Conservation (phyloP, 2,329 filamentous ascomycete genomes). For the Fusarium sp. region DNA sequence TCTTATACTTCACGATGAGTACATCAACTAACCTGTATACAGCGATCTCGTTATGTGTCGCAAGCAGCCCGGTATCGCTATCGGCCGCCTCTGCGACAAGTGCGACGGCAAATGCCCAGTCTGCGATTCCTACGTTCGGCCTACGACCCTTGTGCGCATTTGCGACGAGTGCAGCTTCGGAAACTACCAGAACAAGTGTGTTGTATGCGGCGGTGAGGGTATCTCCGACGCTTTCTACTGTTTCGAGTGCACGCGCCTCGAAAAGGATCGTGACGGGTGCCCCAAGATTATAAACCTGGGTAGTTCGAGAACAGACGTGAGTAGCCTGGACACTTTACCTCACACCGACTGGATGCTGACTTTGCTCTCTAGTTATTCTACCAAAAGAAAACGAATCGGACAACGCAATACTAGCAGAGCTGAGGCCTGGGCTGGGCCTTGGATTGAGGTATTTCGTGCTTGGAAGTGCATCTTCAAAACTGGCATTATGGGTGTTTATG, state of each 20-base stretch:
- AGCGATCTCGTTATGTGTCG: constrained; percentile 99
- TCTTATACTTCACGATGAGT: not conserved
- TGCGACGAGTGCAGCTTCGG: constrained; percentile 99
- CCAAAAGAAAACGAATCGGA: constrained; percentile 75
- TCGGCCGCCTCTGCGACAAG: constrained; percentile 99
- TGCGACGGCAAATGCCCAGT: constrained; percentile 99
- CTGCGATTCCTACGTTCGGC: constrained; percentile 98
- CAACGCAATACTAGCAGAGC: constrained; percentile 64
- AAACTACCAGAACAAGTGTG: constrained; percentile 99
- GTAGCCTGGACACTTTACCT: constrained; percentile 44
- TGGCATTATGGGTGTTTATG: constrained; percentile 42
- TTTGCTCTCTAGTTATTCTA: constrained; percentile 64
- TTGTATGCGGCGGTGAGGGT: constrained; percentile 97
- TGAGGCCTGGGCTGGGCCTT: constrained; percentile 63
- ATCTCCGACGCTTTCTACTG: constrained; percentile 99
- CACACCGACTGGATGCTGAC: constrained; percentile 31
- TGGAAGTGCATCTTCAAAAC: constrained; percentile 25
- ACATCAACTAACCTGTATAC: constrained; percentile 43
- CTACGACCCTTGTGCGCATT: constrained; percentile 96
- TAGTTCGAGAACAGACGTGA: constrained; percentile 91
- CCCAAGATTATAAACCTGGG: constrained; percentile 99
- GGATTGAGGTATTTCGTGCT: constrained; percentile 29
- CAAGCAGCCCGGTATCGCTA: constrained; percentile 96
- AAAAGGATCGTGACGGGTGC: constrained; percentile 97
- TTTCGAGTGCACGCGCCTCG: constrained; percentile 96